phyloP scores from a whole-genome alignment of 345 rosid genomes.

The Corchorus capsularis region DNA sequence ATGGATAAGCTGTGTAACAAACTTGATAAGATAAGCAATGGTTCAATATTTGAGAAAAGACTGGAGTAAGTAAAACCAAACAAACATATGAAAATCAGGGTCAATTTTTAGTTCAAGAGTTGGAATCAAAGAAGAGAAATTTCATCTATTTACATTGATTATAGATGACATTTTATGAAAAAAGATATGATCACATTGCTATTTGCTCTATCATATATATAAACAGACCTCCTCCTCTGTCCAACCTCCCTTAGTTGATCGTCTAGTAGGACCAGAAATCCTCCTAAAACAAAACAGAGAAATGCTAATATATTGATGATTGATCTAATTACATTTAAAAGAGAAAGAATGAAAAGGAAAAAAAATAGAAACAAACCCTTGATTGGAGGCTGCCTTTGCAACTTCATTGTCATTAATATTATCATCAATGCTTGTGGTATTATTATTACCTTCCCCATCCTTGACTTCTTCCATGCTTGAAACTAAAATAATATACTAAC shows the following conservation, averaged over 20 bases:
- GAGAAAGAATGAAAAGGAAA: background rate
- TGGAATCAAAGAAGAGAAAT: background rate
- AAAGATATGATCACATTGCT: background rate
- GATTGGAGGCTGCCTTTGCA: slow-evolving; percentile 10
- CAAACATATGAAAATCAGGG: background rate
- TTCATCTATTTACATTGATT: background rate
- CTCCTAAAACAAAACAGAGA: slow-evolving; percentile 14
- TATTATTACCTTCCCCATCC: background rate
- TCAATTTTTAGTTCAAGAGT: background rate
- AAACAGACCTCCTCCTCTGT: slow-evolving; percentile 42
- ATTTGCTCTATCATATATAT: no score
- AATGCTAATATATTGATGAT: background rate
- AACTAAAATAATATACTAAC: background rate
- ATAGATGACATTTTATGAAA: background rate
- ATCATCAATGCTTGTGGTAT: background rate
- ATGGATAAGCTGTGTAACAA: background rate
- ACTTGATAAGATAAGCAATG: background rate
- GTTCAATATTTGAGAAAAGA: background rate
- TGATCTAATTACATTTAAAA: background rate
- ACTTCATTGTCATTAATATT: background rate
- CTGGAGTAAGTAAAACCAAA: background rate
- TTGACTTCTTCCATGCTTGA: slow-evolving; percentile 19
- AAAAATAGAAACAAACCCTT: slow-evolving; percentile 14
- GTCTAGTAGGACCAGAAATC: slow-evolving; percentile 35
- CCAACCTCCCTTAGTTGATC: slow-evolving; percentile 44